Evolutionary conservation across 31 red algal species (phyloP).

Genomic region (Asparagopsis taxiformis): DNA sequence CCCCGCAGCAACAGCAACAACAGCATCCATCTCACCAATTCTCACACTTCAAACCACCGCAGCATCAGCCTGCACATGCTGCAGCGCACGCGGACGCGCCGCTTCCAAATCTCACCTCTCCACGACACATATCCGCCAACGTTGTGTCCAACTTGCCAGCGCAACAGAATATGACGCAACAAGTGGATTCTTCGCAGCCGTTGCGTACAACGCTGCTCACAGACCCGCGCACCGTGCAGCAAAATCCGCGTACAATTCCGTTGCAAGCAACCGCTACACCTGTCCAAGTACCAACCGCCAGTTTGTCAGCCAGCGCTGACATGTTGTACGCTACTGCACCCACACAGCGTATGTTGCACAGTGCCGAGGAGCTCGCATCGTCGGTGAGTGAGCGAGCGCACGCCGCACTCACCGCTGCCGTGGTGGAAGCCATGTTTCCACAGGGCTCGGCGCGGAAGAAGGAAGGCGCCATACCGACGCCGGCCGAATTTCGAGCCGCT

Average conservation of each 20-base stretch:
- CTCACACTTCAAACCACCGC: constrained; percentile 10
- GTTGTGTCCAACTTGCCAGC: constrained; percentile 19
- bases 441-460: constrained; percentile 20
- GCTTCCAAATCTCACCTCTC: constrained; percentile 20
- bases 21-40: constrained; percentile 24
- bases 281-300: too few species aligned
- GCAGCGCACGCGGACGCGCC: constrained; percentile 9
- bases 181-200: too few species aligned
- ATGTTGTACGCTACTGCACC: constrained; percentile 9
- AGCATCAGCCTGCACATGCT: constrained; percentile 15
- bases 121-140: constrained; percentile 26
- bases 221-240: too few species aligned
- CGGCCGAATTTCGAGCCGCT: constrained; percentile 40
- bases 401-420: constrained; percentile 22
- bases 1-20: constrained; percentile 6
- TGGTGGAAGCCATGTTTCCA: constrained; percentile 34
- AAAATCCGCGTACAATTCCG: too few species aligned
- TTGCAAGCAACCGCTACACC: too few species aligned
- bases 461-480: constrained; percentile 48
- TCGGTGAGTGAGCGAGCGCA: constrained; percentile 1
- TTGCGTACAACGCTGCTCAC: constrained; percentile 9
- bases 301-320: constrained; percentile 11
- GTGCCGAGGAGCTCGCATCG: too few species aligned
- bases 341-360: constrained; percentile 1
- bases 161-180: too few species aligned